These are phyloP conservation scores for Erucastrum elatum DNA, from an alignment of 345 rosid genomes.

Conservation along the genomic window DNA sequence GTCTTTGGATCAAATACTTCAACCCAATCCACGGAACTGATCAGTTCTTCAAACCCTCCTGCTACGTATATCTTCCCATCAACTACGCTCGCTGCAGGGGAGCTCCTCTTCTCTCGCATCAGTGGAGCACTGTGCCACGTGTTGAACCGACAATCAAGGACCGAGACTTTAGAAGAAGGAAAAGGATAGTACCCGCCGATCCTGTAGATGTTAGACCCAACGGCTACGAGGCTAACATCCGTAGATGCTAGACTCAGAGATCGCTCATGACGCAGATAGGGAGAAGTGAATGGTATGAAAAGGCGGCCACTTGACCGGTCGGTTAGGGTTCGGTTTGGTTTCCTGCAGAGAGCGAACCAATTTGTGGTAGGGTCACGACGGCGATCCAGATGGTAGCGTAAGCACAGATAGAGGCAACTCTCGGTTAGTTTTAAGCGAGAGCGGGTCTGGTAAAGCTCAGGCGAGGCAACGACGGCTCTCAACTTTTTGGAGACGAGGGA, in stretches of 20 bases:
- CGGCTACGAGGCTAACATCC: not conserved
- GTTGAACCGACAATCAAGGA: not conserved
- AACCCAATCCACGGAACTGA: not conserved
- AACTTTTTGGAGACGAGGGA: not conserved
- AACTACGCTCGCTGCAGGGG: not conserved
- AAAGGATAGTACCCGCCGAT: not conserved
- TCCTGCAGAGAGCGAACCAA: constrained; percentile 7
- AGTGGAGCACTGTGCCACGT: not conserved
- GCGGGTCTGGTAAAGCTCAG: not conserved
- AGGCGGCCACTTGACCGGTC: not conserved
- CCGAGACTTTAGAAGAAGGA: not conserved
- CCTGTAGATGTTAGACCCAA: constrained; percentile 10
- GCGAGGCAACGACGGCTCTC: not conserved
- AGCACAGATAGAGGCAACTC: not conserved
- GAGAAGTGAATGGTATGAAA: not conserved
- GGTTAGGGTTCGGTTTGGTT: not conserved
- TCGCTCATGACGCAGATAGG: not conserved
- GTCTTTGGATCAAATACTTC: constrained; percentile 17
- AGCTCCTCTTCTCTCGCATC: not conserved
- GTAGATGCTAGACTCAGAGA: not conserved
- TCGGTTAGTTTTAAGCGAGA: not conserved
- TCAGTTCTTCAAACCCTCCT: not conserved
- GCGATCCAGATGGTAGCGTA: not conserved
- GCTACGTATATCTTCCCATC: constrained; percentile 26
- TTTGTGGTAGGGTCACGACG: not conserved